Conservation (phyloP, 495 filamentous ascomycete species). For the Clohesyomyces aquaticus region DNA sequence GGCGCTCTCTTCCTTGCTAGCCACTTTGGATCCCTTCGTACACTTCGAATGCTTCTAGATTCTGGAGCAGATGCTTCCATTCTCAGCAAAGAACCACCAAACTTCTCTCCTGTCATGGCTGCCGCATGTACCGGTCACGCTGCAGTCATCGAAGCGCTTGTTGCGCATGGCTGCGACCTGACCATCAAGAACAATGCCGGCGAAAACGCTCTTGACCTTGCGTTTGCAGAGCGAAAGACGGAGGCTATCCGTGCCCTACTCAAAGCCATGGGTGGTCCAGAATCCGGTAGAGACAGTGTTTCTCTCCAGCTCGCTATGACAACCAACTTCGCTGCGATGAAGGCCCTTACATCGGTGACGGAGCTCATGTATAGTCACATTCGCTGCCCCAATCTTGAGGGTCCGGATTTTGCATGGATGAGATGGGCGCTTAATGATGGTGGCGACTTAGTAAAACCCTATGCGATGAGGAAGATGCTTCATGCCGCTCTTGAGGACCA, state of each 20-base stretch:
- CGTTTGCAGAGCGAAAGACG: slow-evolving; percentile 7
- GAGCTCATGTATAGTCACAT: slow-evolving; percentile 11
- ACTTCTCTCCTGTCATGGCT: slow-evolving; percentile 16
- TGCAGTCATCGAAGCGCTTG: slow-evolving; percentile 13
- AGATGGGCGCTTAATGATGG: slow-evolving; percentile 23
- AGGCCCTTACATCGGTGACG: slow-evolving; percentile 8
- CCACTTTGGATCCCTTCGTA: slow-evolving; percentile 25
- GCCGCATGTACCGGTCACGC: slow-evolving; percentile 8
- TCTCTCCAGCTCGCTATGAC: slow-evolving; percentile 28
- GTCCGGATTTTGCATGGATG: slow-evolving; percentile 21
- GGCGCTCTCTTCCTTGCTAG: slow-evolving; percentile 20
- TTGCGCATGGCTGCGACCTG: slow-evolving; percentile 18
- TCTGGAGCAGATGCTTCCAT: slow-evolving; percentile 19
- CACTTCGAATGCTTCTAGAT: slow-evolving; percentile 10
- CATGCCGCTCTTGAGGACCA: slow-evolving; percentile 28
- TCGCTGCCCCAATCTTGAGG: background rate
- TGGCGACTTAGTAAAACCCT: slow-evolving; percentile 11
- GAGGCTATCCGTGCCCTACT: slow-evolving; percentile 16
- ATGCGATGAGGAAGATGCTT: slow-evolving; percentile 18
- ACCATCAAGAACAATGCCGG: background rate
- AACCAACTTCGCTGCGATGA: slow-evolving; percentile 13
- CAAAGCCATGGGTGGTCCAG: slow-evolving; percentile 10
- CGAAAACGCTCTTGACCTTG: slow-evolving; percentile 22
- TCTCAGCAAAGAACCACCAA: slow-evolving; percentile 7
- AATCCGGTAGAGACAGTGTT: slow-evolving; percentile 18